Conservation (phyloP, 1,139 yeast species). For the Yamadazyma oceani region DNA sequence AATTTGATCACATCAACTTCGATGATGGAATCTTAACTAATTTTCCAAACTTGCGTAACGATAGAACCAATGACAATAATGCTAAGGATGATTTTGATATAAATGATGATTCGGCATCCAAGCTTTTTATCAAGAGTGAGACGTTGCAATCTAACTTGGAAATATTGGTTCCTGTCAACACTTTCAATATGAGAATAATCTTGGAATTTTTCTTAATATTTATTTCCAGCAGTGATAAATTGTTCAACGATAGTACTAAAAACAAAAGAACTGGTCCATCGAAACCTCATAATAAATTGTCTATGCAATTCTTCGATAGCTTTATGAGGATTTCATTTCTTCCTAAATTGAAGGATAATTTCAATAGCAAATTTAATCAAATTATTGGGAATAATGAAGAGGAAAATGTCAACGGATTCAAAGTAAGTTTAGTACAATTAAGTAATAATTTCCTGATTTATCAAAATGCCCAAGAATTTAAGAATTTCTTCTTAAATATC, state of each 20-base stretch:
- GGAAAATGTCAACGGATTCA: conserved; percentile 10
- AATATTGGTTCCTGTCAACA: conserved; percentile 68
- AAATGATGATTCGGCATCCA: neutral
- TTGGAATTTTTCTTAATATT: conserved; percentile 61
- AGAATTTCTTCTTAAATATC: conserved; percentile 48
- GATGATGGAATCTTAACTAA: conserved; percentile 16
- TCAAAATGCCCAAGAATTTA: conserved; percentile 56
- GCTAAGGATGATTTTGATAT: conserved; percentile 18
- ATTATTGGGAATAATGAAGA: conserved; percentile 24
- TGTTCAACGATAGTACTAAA: conserved; percentile 22
- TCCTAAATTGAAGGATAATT: conserved; percentile 60
- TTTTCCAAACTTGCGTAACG: conserved; percentile 12
- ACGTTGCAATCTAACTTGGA: conserved; percentile 56
- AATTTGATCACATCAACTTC: conserved; percentile 47
- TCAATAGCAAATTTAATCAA: conserved; percentile 37
- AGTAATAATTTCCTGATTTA: conserved; percentile 23
- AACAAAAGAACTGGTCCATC: too few species aligned
- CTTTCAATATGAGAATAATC: conserved; percentile 81
- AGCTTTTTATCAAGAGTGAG: conserved; percentile 60
- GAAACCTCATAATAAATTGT: conserved; percentile 22
- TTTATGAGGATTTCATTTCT: conserved; percentile 67
- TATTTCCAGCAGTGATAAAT: conserved; percentile 46
- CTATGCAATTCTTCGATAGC: conserved; percentile 54
- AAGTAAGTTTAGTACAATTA: conserved; percentile 9
- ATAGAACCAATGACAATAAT: conserved; percentile 5